These are phyloP conservation scores for Talaromyces trachyspermus DNA, from an alignment of 495 filamentous ascomycete species.

Conservation along the genomic window DNA sequence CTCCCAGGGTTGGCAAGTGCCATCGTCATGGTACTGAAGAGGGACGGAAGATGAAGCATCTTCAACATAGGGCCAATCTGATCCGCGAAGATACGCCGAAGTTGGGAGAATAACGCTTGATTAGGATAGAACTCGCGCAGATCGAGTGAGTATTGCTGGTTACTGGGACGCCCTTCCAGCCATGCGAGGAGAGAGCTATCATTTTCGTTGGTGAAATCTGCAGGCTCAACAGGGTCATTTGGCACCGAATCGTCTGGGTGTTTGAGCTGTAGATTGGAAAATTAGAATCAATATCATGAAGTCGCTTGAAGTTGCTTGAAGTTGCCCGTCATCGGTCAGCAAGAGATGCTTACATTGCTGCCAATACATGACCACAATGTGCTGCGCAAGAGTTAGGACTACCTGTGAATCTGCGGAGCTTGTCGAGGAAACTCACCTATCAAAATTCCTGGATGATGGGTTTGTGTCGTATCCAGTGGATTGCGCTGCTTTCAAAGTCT, in stretches of 20 bases:
- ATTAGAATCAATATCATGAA: not conserved
- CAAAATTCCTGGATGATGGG: not conserved
- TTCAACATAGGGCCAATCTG: conserved; percentile 43
- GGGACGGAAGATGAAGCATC: conserved; percentile 43
- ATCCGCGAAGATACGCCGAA: not conserved
- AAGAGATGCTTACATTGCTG: not conserved
- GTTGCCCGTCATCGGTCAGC: no score
- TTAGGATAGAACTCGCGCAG: not conserved
- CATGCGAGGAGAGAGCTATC: not conserved
- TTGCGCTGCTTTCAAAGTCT: not conserved
- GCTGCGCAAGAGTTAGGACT: not conserved
- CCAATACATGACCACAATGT: not conserved
- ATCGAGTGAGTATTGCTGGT: not conserved
- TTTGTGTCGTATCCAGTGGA: not conserved
- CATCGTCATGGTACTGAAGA: conserved; percentile 37
- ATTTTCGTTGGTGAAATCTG: not conserved
- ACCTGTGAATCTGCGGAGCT: not conserved
- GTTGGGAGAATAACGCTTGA: not conserved
- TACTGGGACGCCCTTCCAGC: not conserved
- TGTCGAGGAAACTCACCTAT: not conserved
- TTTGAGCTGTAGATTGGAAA: not conserved
- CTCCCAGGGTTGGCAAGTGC: conserved; percentile 16
- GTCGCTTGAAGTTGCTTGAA: not conserved
- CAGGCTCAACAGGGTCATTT: not conserved
- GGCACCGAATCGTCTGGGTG: not conserved